Conservation (phyloP, 106 monocot genomes). For the Phalaenopsis equestris region DNA sequence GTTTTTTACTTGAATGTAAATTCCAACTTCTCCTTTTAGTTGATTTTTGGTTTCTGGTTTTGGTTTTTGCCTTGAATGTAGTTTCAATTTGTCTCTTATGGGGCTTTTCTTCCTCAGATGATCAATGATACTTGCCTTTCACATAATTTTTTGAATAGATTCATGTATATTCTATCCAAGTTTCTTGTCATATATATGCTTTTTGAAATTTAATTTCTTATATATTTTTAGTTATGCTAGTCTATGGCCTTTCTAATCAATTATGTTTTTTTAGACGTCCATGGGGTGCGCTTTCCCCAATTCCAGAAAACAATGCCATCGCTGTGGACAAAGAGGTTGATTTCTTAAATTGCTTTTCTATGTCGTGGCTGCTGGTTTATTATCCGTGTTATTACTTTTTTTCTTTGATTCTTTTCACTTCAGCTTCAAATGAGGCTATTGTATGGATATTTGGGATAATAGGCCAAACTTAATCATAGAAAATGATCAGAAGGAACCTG, state of each 20-base stretch:
- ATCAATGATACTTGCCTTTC: not conserved
- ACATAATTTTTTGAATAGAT: not conserved
- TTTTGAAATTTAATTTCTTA: not conserved
- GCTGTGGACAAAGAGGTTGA: slow-evolving; percentile 60
- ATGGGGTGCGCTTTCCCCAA: slow-evolving; percentile 81
- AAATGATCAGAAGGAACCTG: not conserved
- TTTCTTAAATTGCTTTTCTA: not conserved
- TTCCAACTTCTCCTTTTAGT: not conserved
- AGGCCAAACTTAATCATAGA: too few species aligned
- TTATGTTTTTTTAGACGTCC: slow-evolving; percentile 49
- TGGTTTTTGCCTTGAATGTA: not conserved
- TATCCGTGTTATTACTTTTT: not conserved
- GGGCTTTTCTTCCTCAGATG: not conserved
- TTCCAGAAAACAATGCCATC: slow-evolving; percentile 97
- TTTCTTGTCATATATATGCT: not conserved
- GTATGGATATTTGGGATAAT: not conserved
- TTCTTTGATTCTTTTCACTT: not conserved
- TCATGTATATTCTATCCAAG: not conserved
- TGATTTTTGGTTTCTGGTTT: not conserved
- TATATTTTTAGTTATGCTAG: not conserved
- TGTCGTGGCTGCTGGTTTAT: slow-evolving; percentile 3
- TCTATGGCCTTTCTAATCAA: not conserved
- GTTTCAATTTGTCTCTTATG: not conserved
- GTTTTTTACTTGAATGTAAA: not conserved
- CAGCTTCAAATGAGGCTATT: not conserved